Conservation (phyloP, 257 asterid genomes). For the Catharanthus roseus region DNA sequence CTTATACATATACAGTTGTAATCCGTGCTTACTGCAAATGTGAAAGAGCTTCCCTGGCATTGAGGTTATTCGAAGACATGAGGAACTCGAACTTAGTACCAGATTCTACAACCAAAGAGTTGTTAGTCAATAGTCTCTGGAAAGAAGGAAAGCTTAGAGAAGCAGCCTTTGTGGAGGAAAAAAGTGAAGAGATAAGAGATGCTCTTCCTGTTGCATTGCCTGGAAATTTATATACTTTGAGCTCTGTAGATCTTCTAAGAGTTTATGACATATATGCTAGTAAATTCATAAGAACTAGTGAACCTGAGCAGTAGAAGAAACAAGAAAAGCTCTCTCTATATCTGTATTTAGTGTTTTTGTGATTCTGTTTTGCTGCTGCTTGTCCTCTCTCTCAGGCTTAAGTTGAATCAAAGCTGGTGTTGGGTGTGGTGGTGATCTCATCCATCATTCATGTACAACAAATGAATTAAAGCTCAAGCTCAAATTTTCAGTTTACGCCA, state of each 20-base stretch:
- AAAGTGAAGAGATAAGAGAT: slow-evolving; percentile 40
- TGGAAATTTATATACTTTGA: slow-evolving; percentile 68
- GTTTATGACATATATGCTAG: slow-evolving; percentile 50
- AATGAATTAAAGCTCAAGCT: too few species aligned
- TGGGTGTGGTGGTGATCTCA: too few species aligned
- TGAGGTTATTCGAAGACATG: slow-evolving; percentile 82
- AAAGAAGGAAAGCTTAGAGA: slow-evolving; percentile 88
- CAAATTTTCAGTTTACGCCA: too few species aligned
- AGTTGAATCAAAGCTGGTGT: too few species aligned
- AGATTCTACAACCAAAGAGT: slow-evolving; percentile 53
- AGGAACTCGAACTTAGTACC: slow-evolving; percentile 45
- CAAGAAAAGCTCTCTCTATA: neutral
- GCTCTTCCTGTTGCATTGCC: slow-evolving; percentile 57
- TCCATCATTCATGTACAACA: too few species aligned
- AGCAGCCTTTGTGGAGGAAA: slow-evolving; percentile 87
- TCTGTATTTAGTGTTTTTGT: neutral
- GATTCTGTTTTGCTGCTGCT: neutral
- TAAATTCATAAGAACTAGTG: slow-evolving; percentile 24
- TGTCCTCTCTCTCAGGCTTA: neutral
- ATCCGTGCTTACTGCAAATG: slow-evolving; percentile 83
- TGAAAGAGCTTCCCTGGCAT: slow-evolving; percentile 78
- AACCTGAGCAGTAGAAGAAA: neutral
- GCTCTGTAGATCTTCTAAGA: slow-evolving; percentile 51
- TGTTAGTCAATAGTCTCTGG: slow-evolving; percentile 86
- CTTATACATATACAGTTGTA: slow-evolving; percentile 75